Evolutionary conservation across 176 grass and related monocot genomes (phyloP), one percentile per base, ranked within the genome.

Genomic region (Microstegium vimineum): DNA sequence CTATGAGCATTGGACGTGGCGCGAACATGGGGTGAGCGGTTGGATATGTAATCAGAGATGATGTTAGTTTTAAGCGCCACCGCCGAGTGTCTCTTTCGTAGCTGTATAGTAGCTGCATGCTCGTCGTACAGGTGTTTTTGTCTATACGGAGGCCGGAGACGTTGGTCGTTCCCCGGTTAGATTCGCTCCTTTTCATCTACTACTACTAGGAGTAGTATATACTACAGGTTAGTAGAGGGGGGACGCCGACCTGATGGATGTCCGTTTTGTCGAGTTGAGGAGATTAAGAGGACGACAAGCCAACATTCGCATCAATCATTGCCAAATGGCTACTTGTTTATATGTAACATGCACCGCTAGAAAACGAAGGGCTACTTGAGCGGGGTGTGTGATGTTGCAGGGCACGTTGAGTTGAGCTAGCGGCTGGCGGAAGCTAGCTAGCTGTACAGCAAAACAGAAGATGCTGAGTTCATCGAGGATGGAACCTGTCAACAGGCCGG

Each of bases 301-400:
- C 17, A n/a, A 35, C 78, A 45, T 75, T 62, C 46, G 20, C 65
- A 47, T 78, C 49, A 37, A 25, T 35, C 74, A 3, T 16, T 66
- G 12, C 59, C 78, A 15, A 62, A 66, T 23, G 47, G 32, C 31
- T 67, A 22, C 69, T 70, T 81, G 12, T 87, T 75, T 47, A 47
- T n/a, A n/a, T 36, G 60, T 6, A 54, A 2, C 61, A 69, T 22
- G 71, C 12, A 2, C 1, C 14, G 56, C 56, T 51, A 70, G 20
- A 46, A 28, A 40, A 86, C 20, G 46, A 14, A 68, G 5, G 8
- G 78, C 23, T 47, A 47, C 35, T 62, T 15, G 17, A 54, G 51
- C 17, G 4, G 14, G 49, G 7, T 0, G 18, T 81, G 36, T 47
- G 62, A 75, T 49, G 34, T n/a, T 40, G 77, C 61, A 5, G 35